Percentiles rank a stretch among this genome's conserved stretches.
These are phyloP conservation scores for Tetratostichococcus sp. DNA, from an alignment of 139 green algal species.

Conservation along the genomic window DNA sequence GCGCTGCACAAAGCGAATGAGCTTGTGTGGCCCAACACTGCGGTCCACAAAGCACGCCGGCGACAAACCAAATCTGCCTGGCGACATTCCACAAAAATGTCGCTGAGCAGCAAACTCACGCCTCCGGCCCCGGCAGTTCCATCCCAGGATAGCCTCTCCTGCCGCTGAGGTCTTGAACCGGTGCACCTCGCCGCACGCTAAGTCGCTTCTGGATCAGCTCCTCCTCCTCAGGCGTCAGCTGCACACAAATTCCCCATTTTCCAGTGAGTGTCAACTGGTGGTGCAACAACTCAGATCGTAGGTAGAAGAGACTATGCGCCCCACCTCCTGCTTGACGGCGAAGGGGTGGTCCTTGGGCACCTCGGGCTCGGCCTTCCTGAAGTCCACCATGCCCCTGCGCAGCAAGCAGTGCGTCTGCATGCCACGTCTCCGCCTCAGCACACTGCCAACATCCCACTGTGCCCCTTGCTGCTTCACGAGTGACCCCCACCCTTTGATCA, in stretches of 20 bases:
- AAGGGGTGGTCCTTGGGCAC: conserved; percentile 82
- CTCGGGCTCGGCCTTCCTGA: conserved; percentile 46
- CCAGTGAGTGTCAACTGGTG: no score
- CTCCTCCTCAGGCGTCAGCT: conserved; percentile 41
- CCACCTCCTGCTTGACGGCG: conserved; percentile 57
- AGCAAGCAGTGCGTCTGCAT: background rate
- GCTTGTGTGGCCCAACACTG: no score
- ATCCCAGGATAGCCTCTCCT: conserved; percentile 13
- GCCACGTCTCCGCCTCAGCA: no score
- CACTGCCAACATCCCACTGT: background rate
- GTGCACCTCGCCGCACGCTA: conserved; percentile 22
- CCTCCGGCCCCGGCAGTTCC: no score
- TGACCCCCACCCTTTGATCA: no score
- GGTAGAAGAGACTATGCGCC: background rate
- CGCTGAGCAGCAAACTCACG: no score
- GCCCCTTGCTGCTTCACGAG: no score
- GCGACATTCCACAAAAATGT: no score
- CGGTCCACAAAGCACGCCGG: no score
- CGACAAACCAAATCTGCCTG: no score
- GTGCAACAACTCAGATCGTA: background rate
- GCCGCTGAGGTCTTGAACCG: conserved; percentile 31
- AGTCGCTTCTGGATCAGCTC: conserved; percentile 28
- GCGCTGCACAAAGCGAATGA: no score
- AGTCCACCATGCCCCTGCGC: background rate
- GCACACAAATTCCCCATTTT: background rate